Conservation (phyloP, 495 filamentous ascomycete genomes). For the Neurospora sp. region DNA sequence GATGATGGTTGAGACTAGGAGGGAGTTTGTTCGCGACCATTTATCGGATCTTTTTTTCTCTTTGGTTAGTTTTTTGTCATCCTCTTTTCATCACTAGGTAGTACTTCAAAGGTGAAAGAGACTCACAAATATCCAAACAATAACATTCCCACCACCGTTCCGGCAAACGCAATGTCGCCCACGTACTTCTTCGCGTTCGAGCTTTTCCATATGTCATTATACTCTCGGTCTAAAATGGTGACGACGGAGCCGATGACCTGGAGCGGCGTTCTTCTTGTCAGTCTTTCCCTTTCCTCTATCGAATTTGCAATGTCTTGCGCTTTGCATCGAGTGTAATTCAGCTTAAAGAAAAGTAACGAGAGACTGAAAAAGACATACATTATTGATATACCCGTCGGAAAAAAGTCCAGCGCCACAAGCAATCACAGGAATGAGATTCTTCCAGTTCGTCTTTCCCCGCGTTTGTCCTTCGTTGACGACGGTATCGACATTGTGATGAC, state of each 20-base stretch:
- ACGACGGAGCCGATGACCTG: slow-evolving; percentile 76
- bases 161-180: slow-evolving; percentile 73
- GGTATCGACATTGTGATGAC: background rate
- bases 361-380: slow-evolving; percentile 26
- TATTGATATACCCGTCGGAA: slow-evolving; percentile 85
- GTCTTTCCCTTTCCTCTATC: too few relatives aligned
- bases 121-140: slow-evolving; percentile 61
- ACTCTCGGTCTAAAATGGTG: slow-evolving; percentile 56
- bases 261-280: background rate
- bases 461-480: background rate
- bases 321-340: background rate
- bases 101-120: too few relatives aligned
- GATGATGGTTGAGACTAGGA: slow-evolving; percentile 71
- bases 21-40: slow-evolving; percentile 72
- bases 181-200: slow-evolving; percentile 63
- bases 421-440: slow-evolving; percentile 40
- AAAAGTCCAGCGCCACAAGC: slow-evolving; percentile 86
- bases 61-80: background rate
- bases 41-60: slow-evolving; percentile 46
- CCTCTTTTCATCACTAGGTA: too few relatives aligned
- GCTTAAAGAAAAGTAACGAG: background rate
- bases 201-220: slow-evolving; percentile 49
- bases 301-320: background rate
- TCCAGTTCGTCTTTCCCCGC: slow-evolving; percentile 1
- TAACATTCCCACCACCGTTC: slow-evolving; percentile 78